Conservation (phyloP, 208 protist species). For the Leishmania gerbilli region DNA sequence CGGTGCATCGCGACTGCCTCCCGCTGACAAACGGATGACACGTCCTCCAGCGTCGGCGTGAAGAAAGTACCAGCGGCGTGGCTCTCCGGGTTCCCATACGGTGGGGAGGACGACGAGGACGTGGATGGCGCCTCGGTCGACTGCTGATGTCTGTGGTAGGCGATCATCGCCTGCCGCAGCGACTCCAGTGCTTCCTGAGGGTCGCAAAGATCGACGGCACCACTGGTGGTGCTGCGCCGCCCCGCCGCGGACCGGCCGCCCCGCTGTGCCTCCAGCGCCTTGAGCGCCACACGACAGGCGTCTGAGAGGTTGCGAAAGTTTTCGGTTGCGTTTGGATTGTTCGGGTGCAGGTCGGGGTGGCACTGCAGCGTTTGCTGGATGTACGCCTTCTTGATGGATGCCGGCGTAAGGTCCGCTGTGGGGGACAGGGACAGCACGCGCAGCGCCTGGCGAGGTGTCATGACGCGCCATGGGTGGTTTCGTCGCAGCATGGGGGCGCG, state of each 20-base stretch:
- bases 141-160: slow-evolving; percentile 46
- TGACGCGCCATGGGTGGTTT: slow-evolving; percentile 26
- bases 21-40: slow-evolving; percentile 73
- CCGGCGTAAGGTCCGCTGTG: slow-evolving; percentile 43
- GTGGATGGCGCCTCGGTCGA: slow-evolving; percentile 1
- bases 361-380: slow-evolving; percentile 73
- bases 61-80: slow-evolving; percentile 32
- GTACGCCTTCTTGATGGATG: slow-evolving; percentile 79
- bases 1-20: slow-evolving; percentile 67
- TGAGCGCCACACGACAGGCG: slow-evolving; percentile 73
- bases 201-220: slow-evolving; percentile 36
- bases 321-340: slow-evolving; percentile 69
- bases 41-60: slow-evolving; percentile 64
- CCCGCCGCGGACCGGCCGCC: neutral
- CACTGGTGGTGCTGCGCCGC: neutral
- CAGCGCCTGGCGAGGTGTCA: slow-evolving; percentile 68
- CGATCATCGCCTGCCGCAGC: slow-evolving; percentile 57
- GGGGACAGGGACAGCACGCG: slow-evolving; percentile 47
- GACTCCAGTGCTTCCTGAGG: slow-evolving; percentile 55
- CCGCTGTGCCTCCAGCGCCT: slow-evolving; percentile 52
- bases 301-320: slow-evolving; percentile 76
- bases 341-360: slow-evolving; percentile 81
- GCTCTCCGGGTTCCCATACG: neutral
- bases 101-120: neutral
- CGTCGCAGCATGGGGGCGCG: slow-evolving; percentile 24